Base-by-base conservation (phyloP, 345 rosid species). In the Euclidium syriacum region DNA sequence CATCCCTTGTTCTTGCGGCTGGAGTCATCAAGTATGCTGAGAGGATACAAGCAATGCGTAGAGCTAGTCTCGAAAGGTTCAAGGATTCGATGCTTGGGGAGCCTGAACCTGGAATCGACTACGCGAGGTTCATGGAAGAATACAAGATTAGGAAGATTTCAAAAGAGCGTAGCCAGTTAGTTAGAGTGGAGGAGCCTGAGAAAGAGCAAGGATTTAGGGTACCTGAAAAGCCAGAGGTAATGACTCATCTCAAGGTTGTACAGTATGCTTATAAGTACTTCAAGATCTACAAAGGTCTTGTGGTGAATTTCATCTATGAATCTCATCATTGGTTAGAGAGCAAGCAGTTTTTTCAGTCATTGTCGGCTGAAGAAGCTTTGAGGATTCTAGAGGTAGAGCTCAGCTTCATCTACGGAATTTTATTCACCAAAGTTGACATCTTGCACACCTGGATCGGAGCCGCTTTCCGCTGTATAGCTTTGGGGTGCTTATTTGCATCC, bases 21-120 rank as follows among this genome's bases (percentile, higher is more conserved):
- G 90, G 83, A 25, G 27, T 73, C 19, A 52, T 66, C 20, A 81
- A 77, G 42, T 79, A 63, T 34, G 64, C 6, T 2, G 81, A 77
- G 71, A 68, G 74, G 64, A 73, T 52, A 10, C 12, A 46, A 44
- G 65, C 62, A 2, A 71, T 83, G 10, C 53, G 68, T 52, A 33
- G 51, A 22, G 81, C 85, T 3, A 76, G 78, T 36, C 49, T 38
- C 1, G 10, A 65, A 6, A 46, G 51, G 11, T 53, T 77, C 6
- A 43, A 50, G 25, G 61, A 76, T 4, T 39, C 73, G 23, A 22
- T 67, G 62, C 65, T 65, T 4, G 33, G 58, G 1, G 26, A 52
- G 1, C 65, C 71, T 0, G 68, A 60, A 30, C 64, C 52, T 4
- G 70, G 70, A 27, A 1, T 29, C 3, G 58, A 65, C 34, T 65